These are phyloP conservation scores for Phyllostachys edulis DNA, from an alignment of 176 grass and related monocot genomes.

Conservation along the genomic window DNA sequence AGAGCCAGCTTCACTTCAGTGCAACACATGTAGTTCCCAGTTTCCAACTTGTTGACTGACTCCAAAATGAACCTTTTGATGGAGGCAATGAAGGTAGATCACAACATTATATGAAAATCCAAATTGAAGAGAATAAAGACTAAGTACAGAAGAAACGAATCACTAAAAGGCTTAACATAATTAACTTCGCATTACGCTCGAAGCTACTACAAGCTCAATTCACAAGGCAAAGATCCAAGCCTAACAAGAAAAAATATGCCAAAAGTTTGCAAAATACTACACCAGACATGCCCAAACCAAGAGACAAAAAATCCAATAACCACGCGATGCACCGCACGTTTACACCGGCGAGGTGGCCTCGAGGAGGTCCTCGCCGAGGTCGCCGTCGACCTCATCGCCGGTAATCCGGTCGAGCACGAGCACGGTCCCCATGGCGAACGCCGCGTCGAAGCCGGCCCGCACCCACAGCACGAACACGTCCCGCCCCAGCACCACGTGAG, in stretches of 20 bases:
- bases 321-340: not conserved
- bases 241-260: not conserved
- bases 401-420: slow-evolving; percentile 82
- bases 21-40: slow-evolving; percentile 26
- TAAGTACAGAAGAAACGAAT: not conserved
- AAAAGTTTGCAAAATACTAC: not conserved
- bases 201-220: slow-evolving; percentile 26
- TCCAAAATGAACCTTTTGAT: not conserved
- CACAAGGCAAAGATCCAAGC: slow-evolving; percentile 19
- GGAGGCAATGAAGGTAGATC: not conserved
- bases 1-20: not conserved
- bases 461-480: slow-evolving; percentile 89
- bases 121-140: not conserved
- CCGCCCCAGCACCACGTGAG: slow-evolving; percentile 65
- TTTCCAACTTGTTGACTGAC: slow-evolving; percentile 8
- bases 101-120: not conserved
- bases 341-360: slow-evolving; percentile 34
- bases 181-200: not conserved
- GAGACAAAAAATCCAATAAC: slow-evolving; percentile 3
- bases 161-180: not conserved
- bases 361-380: not conserved
- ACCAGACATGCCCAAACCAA: not conserved
- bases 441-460: slow-evolving; percentile 60
- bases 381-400: slow-evolving; percentile 54
- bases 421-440: slow-evolving; percentile 84